Base-by-base conservation (phyloP, 768 basidiomycete genomes). In the Mycena pura region DNA sequence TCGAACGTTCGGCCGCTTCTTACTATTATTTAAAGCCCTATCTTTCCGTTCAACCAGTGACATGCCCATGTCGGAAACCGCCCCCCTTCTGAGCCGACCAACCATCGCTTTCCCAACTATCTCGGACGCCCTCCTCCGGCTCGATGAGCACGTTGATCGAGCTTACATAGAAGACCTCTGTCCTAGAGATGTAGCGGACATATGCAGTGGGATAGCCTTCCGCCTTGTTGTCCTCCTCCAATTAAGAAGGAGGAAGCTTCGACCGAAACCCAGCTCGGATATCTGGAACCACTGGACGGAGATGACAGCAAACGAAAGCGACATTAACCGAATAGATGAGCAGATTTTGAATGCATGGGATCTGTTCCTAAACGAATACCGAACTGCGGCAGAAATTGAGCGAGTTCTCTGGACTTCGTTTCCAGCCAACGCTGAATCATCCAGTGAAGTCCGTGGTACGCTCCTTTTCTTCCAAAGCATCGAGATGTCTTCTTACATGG, bases 341-440 rank as follows among this genome's bases (percentile, higher is more conserved):
- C 72, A 71, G 31, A 67, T 81, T 19, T 39, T 66, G 5, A 65
- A 66, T 8, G 53, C 79, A 2, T 86, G 84, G 84, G 63, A 68
- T 6, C 56, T 68, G 15, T 86, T 83, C 66, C 71, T 86, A 10
- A 62, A 70, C 15, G 76, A 74, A 19, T 76, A 77, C 50, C 78
- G 79, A 17, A 74, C 70, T 22, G 62, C 74, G 9, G 68, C 66
- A 22, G 81, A 86, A 52, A 73, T 87, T 17, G 77, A 84, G 48
- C 74, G 76, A 5, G 73, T 81, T 14, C 68, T 88, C 25, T 87
- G 86, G 86, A 73, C 74, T 6, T 57, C 69, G 10, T 85, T 84
- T 57, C 74, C 74, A 3, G 55, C 76, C 25, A 70, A 75, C 44
- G 70, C 75, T 14, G 68, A 62, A 21, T 65, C 64, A 8, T 4